Evolutionary conservation across 2,329 filamentous ascomycete species (phyloP).

Genomic region (Botrytis fabae): DNA sequence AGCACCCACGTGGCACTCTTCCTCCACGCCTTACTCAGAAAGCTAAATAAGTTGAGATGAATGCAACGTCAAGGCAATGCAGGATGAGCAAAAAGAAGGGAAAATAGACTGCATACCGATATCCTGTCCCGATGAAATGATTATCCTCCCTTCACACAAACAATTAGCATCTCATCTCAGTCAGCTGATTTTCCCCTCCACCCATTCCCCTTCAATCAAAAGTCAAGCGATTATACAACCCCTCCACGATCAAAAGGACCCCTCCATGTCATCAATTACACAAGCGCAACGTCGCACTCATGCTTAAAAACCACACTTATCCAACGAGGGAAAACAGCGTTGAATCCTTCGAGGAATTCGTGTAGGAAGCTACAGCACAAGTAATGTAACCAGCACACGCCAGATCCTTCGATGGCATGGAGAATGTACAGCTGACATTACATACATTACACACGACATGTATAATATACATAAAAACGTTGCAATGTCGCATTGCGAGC

Average conservation of each 20-base stretch:
- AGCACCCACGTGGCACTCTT: neutral
- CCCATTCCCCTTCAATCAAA: neutral
- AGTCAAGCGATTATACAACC: neutral
- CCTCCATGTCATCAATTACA: constrained; percentile 20
- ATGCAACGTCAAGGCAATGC: constrained; percentile 11
- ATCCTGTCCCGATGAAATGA: constrained; percentile 43
- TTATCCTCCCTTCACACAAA: constrained; percentile 38
- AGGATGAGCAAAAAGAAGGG: neutral
- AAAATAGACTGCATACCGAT: constrained; percentile 30
- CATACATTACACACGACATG: neutral
- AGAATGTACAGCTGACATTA: constrained; percentile 19
- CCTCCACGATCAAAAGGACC: neutral
- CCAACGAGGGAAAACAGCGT: neutral
- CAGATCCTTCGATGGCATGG: constrained; percentile 10
- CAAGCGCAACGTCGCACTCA: constrained; percentile 6
- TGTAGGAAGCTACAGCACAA: neutral
- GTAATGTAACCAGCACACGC: neutral
- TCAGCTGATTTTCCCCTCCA: constrained; percentile 1
- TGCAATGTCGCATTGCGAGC: neutral
- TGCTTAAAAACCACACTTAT: neutral
- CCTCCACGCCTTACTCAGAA: constrained; percentile 12
- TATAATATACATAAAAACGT: constrained; percentile 6
- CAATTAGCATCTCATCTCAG: constrained; percentile 3
- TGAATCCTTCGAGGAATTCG: neutral
- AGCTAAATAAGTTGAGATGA: constrained; percentile 12